Base-by-base conservation (phyloP, 2,329 filamentous ascomycete genomes). In the Tympanopsis confertula region DNA sequence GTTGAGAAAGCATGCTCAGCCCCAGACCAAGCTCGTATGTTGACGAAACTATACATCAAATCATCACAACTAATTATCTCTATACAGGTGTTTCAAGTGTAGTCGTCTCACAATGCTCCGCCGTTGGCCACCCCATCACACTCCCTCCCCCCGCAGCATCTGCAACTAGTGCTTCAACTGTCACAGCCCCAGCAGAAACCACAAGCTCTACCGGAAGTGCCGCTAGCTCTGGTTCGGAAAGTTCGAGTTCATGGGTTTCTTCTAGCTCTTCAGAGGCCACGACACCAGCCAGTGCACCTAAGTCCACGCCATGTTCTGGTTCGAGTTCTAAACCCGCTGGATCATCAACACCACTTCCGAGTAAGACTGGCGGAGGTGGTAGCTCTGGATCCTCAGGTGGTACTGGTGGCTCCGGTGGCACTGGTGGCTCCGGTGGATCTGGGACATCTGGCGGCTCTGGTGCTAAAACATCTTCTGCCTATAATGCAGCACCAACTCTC, bases 1-100 rank as follows among this genome's bases (percentile, higher is more conserved):
- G 64, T 69, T 19, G 38, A 65, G 49, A 48, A 51, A 24, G 55
- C 55, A 15, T 69, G 66, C 51, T 44, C 44, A 5, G 29, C 50
- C 14, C 42, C 46, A 0, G 63, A 66, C 43, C 58, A 62, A 44
- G 48, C 50, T 28, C 44, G 58, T 61, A 50, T 7, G 53, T 49
- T 18, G 20, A 19, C 4, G n/a, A 3, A 7, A 19, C 26, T 32
- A 29, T 35, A 13, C 39, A 41, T 24, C 42, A 18, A 19, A 19
- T 2, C 13, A 7, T 13, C 29, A 19, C 19, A 26, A 33, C 20
- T 19, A 35, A 24, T 40, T 39, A 36, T 14, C 17, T 19, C 10
- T 5, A 5, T 33, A 29, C 29, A 61, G 58, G 52, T 26, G 57
- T 61, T 38, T 59, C 56, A 41, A 52, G 49, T 41, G 45, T 45